Percentiles rank a stretch among this genome's conserved stretches.
Conservation (phyloP, 2,329 filamentous ascomycete genomes). For the Ophiostoma novo-ulmi region DNA sequence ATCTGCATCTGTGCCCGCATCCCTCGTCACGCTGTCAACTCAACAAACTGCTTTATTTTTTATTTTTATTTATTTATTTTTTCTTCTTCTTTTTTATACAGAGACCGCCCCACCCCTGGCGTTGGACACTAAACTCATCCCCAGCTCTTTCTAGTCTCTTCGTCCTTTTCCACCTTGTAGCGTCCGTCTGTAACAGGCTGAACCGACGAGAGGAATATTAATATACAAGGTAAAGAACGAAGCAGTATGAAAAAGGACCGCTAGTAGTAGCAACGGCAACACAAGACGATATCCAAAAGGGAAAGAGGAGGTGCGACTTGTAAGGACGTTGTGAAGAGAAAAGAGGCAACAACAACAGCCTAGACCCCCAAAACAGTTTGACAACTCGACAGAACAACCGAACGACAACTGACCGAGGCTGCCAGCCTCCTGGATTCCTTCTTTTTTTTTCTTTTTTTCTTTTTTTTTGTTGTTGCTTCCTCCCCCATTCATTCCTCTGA, state of each 20-base stretch:
- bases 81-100: too few relatives aligned
- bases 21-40: not conserved
- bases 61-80: not conserved
- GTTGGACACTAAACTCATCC: not conserved
- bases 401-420: conserved; percentile 1
- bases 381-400: not conserved
- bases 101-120: not conserved
- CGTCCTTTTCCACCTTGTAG: not conserved
- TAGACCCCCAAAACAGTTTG: not conserved
- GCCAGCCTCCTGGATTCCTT: not conserved
- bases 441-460: not conserved
- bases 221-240: not conserved
- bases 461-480: not conserved
- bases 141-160: not conserved
- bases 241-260: not conserved
- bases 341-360: not conserved
- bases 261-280: conserved; percentile 6
- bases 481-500: not conserved
- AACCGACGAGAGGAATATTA: not conserved
- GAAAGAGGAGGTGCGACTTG: not conserved
- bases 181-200: not conserved
- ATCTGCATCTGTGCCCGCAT: not conserved
- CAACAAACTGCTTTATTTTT: not conserved
- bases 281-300: not conserved
- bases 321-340: not conserved